Conservation (phyloP, 768 basidiomycete species). For the Boletus rex-veris region DNA sequence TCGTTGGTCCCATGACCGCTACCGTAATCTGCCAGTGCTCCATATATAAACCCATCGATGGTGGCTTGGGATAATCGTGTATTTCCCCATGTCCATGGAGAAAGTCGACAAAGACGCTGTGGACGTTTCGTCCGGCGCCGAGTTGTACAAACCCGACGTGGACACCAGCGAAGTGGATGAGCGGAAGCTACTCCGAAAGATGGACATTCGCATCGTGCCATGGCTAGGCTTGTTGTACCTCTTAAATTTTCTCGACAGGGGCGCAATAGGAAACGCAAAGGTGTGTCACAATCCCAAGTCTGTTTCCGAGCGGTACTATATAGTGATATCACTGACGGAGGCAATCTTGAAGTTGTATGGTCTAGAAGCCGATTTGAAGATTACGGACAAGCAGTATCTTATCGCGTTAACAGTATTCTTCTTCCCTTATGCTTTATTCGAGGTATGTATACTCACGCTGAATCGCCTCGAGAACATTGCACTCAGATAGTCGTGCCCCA, state of each 20-base stretch:
- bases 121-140: background rate
- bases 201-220: slow-evolving; percentile 68
- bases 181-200: slow-evolving; percentile 50
- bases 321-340: background rate
- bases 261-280: slow-evolving; percentile 71
- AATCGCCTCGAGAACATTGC: background rate
- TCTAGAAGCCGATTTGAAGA: slow-evolving; percentile 52
- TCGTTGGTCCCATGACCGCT: background rate
- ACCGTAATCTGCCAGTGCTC: too few relatives aligned
- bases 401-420: slow-evolving; percentile 73
- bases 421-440: slow-evolving; percentile 68
- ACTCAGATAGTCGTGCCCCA: slow-evolving; percentile 21
- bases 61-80: background rate
- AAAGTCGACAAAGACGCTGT: background rate
- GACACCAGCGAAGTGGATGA: slow-evolving; percentile 54
- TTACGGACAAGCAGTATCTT: slow-evolving; percentile 63
- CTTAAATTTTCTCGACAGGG: slow-evolving; percentile 64
- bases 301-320: background rate
- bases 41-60: background rate
- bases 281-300: slow-evolving; percentile 33
- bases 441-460: slow-evolving; percentile 39
- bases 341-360: slow-evolving; percentile 47
- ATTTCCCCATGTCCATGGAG: background rate
- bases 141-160: slow-evolving; percentile 47
- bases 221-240: slow-evolving; percentile 75